Percentiles rank a stretch among this genome's conserved stretches.
phyloP scores from a whole-genome alignment of 2,329 filamentous ascomycete genomes.

The Nectriaceae sp. region DNA sequence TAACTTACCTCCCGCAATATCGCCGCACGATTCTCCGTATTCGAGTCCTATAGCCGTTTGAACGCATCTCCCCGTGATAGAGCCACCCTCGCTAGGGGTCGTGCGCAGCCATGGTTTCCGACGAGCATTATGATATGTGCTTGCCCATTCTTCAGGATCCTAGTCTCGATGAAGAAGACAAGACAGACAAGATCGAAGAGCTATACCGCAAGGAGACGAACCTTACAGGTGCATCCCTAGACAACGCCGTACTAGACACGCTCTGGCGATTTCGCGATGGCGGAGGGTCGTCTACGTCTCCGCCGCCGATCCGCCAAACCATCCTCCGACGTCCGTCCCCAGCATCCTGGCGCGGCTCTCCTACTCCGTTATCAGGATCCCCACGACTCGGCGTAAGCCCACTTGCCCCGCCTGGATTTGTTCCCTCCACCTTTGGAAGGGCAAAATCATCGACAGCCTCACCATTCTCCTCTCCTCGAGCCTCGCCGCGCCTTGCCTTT shows the following conservation, averaged over 20 bases:
- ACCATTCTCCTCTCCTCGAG: conserved; percentile 90
- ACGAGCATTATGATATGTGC: conserved; percentile 90
- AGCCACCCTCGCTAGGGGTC: neutral
- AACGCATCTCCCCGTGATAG: neutral
- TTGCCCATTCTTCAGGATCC: conserved; percentile 84
- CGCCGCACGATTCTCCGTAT: neutral
- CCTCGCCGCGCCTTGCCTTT: conserved; percentile 87
- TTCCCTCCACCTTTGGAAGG: conserved; percentile 72
- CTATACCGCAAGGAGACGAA: conserved; percentile 78
- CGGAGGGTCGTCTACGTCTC: conserved; percentile 67
- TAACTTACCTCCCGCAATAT: neutral
- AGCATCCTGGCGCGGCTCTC: conserved; percentile 85
- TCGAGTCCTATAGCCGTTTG: neutral
- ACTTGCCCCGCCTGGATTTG: conserved; percentile 81
- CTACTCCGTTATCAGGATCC: conserved; percentile 80
- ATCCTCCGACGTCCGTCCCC: conserved; percentile 89
- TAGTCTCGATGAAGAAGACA: conserved; percentile 87
- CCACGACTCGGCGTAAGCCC: conserved; percentile 80
- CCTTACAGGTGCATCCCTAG: conserved; percentile 74
- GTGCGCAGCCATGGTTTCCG: conserved; percentile 74
- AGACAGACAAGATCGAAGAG: conserved; percentile 87
- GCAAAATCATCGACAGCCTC: conserved; percentile 79
- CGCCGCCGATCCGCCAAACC: conserved; percentile 83
- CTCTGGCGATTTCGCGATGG: conserved; percentile 81
- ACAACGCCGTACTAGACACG: conserved; percentile 88